Evolutionary conservation across 345 rosid species (phyloP).

Genomic region (Camelina hispida): DNA sequence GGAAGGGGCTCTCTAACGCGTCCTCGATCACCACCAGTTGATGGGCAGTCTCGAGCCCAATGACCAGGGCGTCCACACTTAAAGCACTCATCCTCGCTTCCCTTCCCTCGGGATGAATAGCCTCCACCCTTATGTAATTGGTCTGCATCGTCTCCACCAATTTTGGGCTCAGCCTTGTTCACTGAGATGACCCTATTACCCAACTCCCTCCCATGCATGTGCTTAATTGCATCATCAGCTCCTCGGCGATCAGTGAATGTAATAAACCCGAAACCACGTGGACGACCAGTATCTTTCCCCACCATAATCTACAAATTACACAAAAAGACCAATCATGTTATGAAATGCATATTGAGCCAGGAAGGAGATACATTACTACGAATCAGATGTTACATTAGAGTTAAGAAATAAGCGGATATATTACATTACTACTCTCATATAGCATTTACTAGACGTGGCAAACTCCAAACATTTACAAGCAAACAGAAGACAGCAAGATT

Average conservation of each 20-base stretch:
- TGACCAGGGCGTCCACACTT: conserved; percentile 89
- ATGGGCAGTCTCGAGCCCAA: conserved; percentile 94
- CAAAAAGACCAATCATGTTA: conserved; percentile 35
- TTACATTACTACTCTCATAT: conserved; percentile 23
- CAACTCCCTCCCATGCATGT: conserved; percentile 86
- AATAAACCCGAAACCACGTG: conserved; percentile 93
- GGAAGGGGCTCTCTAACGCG: conserved; percentile 56
- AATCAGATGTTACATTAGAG: conserved; percentile 6
- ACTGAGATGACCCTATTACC: conserved; percentile 82
- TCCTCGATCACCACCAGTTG: conserved; percentile 71
- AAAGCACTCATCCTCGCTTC: conserved; percentile 79
- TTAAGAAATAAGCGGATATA: background rate
- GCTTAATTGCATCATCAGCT: conserved; percentile 88
- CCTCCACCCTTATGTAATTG: conserved; percentile 64
- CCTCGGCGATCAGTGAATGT: conserved; percentile 81
- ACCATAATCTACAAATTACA: conserved; percentile 71
- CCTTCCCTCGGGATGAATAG: conserved; percentile 70
- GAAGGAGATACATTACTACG: background rate
- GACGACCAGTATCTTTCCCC: conserved; percentile 85
- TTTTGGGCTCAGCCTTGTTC: conserved; percentile 88
- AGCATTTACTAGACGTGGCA: conserved; percentile 8
- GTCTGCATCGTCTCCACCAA: conserved; percentile 63
- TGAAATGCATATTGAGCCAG: conserved; percentile 7
- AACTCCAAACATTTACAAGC: conserved; percentile 16
- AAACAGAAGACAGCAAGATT: conserved; percentile 27